Percentiles rank a stretch among this genome's conserved stretches.
Evolutionary conservation across 768 basidiomycete species (phyloP).

Genomic region (Royoungia palumana): DNA sequence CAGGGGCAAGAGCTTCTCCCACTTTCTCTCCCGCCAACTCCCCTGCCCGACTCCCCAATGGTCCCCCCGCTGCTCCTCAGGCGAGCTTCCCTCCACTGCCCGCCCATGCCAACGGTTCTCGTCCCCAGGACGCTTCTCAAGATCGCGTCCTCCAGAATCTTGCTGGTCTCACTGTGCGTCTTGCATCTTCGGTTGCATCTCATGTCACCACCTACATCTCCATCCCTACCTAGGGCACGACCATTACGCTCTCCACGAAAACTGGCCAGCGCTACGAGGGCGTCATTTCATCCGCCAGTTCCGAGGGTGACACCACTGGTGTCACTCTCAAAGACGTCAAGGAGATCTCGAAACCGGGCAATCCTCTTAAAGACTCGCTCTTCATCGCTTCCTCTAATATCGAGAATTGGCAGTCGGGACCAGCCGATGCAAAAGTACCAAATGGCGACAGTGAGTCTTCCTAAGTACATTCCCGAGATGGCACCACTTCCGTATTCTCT

Average conservation of each 20-base stretch:
- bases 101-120: constrained; percentile 45
- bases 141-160: constrained; percentile 64
- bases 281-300: constrained; percentile 54
- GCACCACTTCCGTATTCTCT: not conserved
- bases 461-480: not conserved
- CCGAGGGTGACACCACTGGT: constrained; percentile 67
- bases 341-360: constrained; percentile 63
- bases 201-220: constrained; percentile 15
- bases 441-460: constrained; percentile 66
- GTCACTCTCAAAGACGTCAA: constrained; percentile 76
- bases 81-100: constrained; percentile 43
- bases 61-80: constrained; percentile 35
- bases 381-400: constrained; percentile 75
- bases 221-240: constrained; percentile 56
- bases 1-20: constrained; percentile 63
- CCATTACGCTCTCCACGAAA: constrained; percentile 73
- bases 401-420: constrained; percentile 68
- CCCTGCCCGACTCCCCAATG: constrained; percentile 42
- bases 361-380: constrained; percentile 64
- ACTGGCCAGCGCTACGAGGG: constrained; percentile 72
- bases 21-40: constrained; percentile 57
- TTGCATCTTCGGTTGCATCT: constrained; percentile 9
- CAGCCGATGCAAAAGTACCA: constrained; percentile 63
- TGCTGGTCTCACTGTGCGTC: constrained; percentile 66
- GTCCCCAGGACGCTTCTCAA: constrained; percentile 45